These are phyloP conservation scores for Waitea zeae DNA, from an alignment of 1,284 basidiomycete genomes.

Conservation along the genomic window DNA sequence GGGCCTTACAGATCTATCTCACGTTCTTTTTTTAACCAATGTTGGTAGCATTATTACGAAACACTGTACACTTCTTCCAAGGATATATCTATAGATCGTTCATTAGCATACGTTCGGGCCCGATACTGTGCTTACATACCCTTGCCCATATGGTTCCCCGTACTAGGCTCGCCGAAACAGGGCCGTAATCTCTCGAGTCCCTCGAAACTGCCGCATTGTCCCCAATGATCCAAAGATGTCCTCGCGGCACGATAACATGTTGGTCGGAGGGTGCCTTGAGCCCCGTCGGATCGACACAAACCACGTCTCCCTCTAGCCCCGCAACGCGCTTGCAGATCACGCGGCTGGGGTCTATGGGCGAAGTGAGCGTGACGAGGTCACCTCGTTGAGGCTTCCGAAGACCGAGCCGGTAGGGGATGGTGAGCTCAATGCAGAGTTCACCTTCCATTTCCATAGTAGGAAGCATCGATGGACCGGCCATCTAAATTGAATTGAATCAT, in stretches of 20 bases:
- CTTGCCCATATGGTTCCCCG: slow-evolving; percentile 62
- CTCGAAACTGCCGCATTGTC: slow-evolving; percentile 77
- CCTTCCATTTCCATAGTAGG: slow-evolving; percentile 53
- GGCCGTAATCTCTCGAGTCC: slow-evolving; percentile 85
- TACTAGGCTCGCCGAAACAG: slow-evolving; percentile 74
- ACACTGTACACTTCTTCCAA: too few relatives aligned
- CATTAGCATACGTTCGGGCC: too few relatives aligned
- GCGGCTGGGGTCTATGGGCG: slow-evolving; percentile 53
- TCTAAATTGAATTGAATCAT: slow-evolving; percentile 12
- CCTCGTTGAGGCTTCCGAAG: slow-evolving; percentile 41
- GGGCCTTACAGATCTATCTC: too few relatives aligned
- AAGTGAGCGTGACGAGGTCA: slow-evolving; percentile 66
- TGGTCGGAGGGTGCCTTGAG: slow-evolving; percentile 37
- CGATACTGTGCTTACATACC: too few relatives aligned
- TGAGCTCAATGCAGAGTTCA: slow-evolving; percentile 48
- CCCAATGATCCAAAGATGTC: slow-evolving; percentile 85
- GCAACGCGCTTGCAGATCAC: slow-evolving; percentile 84
- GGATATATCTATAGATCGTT: too few relatives aligned
- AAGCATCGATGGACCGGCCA: slow-evolving; percentile 70
- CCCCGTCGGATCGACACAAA: slow-evolving; percentile 80
- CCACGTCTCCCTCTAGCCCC: slow-evolving; percentile 77
- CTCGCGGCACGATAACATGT: slow-evolving; percentile 62
- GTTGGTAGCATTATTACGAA: too few relatives aligned
- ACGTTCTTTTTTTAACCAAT: too few relatives aligned
- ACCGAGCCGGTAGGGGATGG: slow-evolving; percentile 30